Conservation (phyloP, 2,329 filamentous ascomycete genomes). For the Whalleya microplaca region DNA sequence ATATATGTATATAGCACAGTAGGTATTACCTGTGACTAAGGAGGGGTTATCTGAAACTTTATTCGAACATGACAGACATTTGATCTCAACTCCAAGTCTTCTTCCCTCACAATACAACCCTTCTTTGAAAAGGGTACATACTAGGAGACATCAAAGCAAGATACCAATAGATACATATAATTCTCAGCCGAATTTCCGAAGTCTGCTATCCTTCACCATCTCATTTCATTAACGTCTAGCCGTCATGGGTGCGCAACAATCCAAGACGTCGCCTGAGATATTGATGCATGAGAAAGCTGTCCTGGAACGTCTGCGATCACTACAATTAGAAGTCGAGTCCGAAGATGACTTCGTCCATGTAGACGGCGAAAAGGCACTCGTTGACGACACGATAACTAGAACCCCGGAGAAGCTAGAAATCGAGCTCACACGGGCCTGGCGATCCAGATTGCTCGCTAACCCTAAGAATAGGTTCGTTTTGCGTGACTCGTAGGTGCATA, state of each 20-base stretch:
- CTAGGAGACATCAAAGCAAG: no score
- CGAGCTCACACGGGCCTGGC: conserved; percentile 59
- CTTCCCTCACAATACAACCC: no score
- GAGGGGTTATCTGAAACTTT: background rate
- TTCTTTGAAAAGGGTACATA: no score
- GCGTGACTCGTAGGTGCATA: background rate
- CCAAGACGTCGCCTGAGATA: conserved; percentile 40
- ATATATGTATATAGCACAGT: background rate
- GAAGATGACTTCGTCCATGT: conserved; percentile 57
- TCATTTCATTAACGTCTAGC: background rate
- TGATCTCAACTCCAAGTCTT: no score
- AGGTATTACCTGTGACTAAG: background rate
- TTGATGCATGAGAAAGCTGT: conserved; percentile 47
- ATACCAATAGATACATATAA: no score
- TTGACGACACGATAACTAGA: conserved; percentile 26
- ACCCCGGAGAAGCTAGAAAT: conserved; percentile 54
- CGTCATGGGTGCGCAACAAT: conserved; percentile 51
- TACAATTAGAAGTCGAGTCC: conserved; percentile 44
- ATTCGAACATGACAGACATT: no score
- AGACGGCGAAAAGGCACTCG: conserved; percentile 45
- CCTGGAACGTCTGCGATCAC: conserved; percentile 46
- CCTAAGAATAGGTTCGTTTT: conserved; percentile 63
- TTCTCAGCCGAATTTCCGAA: background rate
- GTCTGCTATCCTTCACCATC: background rate
- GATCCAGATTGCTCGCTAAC: conserved; percentile 64